phyloP scores from a whole-genome alignment of 768 basidiomycete species.

The Albatrellus ellisii region DNA sequence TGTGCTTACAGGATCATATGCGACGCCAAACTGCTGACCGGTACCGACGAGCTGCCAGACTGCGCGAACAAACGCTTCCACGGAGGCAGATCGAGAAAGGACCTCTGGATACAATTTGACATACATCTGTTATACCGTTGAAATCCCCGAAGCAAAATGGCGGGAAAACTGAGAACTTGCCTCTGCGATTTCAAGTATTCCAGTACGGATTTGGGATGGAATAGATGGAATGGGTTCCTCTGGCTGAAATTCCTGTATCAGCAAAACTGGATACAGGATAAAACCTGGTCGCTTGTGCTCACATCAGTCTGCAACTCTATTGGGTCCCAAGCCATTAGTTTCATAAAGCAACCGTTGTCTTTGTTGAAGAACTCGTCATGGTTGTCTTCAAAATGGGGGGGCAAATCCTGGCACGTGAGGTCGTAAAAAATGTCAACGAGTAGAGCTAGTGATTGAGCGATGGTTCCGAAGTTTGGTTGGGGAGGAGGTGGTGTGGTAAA shows the following conservation, averaged over 20 bases:
- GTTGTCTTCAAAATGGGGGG: conserved; percentile 85
- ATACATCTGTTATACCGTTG: conserved; percentile 39
- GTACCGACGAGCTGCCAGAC: conserved; percentile 86
- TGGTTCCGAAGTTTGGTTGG: conserved; percentile 28
- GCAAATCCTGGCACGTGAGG: conserved; percentile 89
- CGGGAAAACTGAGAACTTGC: conserved; percentile 26
- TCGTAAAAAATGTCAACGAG: conserved; percentile 87
- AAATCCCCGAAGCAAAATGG: not conserved
- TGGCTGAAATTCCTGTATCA: conserved; percentile 28
- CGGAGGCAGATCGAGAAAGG: conserved; percentile 45
- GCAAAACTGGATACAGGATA: conserved; percentile 1
- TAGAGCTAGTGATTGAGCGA: conserved; percentile 67
- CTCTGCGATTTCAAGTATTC: conserved; percentile 85
- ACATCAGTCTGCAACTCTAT: conserved; percentile 57
- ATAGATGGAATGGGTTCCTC: conserved; percentile 78
- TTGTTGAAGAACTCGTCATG: conserved; percentile 73
- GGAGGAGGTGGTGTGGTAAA: conserved; percentile 26
- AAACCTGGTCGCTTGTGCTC: conserved; percentile 18
- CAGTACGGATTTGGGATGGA: conserved; percentile 83
- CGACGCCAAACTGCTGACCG: conserved; percentile 50
- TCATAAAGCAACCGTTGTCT: conserved; percentile 58
- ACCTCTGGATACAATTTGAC: conserved; percentile 77
- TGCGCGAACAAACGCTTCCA: conserved; percentile 65
- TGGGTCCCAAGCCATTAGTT: conserved; percentile 73
- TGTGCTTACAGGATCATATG: conserved; percentile 56